Conservation (phyloP, 2,329 filamentous ascomycete species). For the Fusarium begoniae region DNA sequence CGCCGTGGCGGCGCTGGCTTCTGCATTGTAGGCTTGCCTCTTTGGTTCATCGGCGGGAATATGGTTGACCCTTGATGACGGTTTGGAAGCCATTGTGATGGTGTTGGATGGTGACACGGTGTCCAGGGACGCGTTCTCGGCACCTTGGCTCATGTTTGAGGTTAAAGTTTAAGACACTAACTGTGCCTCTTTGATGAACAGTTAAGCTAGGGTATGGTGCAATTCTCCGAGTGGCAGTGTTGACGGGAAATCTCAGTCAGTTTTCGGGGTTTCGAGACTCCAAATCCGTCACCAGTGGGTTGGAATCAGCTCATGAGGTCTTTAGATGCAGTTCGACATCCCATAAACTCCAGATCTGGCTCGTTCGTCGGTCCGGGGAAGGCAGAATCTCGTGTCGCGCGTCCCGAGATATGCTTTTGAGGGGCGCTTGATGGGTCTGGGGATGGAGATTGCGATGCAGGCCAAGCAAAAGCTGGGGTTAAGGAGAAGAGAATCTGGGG, state of each 20-base stretch:
- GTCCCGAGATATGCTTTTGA: background rate
- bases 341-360: background rate
- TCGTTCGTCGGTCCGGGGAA: slow-evolving; percentile 21
- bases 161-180: slow-evolving; percentile 1
- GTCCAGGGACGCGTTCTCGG: slow-evolving; percentile 1
- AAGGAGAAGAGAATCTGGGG: slow-evolving; percentile 27
- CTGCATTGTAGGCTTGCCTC: background rate
- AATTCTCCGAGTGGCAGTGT: background rate
- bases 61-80: background rate
- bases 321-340: slow-evolving; percentile 5
- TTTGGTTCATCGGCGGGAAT: background rate
- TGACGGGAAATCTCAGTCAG: background rate
- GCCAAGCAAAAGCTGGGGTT: slow-evolving; percentile 32
- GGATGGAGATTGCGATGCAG: background rate
- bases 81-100: background rate
- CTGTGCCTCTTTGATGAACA: background rate
- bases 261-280: background rate
- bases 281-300: background rate
- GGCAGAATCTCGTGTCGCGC: background rate
- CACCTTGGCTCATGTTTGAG: slow-evolving; percentile 9
- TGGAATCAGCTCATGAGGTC: slow-evolving; percentile 8
- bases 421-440: slow-evolving; percentile 4
- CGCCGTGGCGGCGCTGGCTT: slow-evolving; percentile 51
- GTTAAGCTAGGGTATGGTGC: background rate
- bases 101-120: slow-evolving; percentile 11